Base-by-base conservation (phyloP, 768 basidiomycete genomes). In the Leccinum ochraceum region DNA sequence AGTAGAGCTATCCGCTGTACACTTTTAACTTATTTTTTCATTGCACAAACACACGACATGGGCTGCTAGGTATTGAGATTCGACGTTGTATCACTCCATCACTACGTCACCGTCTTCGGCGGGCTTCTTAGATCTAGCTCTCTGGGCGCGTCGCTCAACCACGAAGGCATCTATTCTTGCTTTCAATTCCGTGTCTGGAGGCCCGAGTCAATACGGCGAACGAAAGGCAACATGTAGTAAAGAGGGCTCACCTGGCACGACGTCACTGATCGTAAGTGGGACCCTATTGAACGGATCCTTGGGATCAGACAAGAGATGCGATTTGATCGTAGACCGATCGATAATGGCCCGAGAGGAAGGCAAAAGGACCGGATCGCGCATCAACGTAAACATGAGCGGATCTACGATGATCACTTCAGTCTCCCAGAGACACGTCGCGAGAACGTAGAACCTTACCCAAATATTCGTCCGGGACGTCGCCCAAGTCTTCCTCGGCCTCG, bases 211-310 rank as follows among this genome's bases (percentile, higher is more conserved):
- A 60, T 64, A 22, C 13, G 4, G 20, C 20, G 30, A 20, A 44
- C 32, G 42, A 22, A 24, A 5, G 37, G 9, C 52, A 44, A 54
- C 28, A 28, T 28, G 1, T 28, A 39, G 7, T 39, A 20, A 16
- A n/a, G 11, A 53, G n/a, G 8, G 76, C 86, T 65, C 67, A 94
- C 95, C 76, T 28, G 92, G 84, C 60, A 87, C 71, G 14, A 95
- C 88, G 11, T 95, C 90, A 57, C 89, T 90, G 63, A 95, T 85
- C 10, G 79, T 74, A 28, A 97, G 78, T 2, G 96, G 93, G 36
- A 81, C 78, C 30, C 97, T 88, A 75, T 98, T 99, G 83, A 98
- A 99, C 1, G 97, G 97, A 74, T 99, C 97, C 56, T 86, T 92
- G 17, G 87, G 76, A 67, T 97, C 95, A 0, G 94, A 96, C 20